Evolutionary conservation across 2,329 filamentous ascomycete genomes (phyloP).

Genomic region (Diaporthe destruens): DNA sequence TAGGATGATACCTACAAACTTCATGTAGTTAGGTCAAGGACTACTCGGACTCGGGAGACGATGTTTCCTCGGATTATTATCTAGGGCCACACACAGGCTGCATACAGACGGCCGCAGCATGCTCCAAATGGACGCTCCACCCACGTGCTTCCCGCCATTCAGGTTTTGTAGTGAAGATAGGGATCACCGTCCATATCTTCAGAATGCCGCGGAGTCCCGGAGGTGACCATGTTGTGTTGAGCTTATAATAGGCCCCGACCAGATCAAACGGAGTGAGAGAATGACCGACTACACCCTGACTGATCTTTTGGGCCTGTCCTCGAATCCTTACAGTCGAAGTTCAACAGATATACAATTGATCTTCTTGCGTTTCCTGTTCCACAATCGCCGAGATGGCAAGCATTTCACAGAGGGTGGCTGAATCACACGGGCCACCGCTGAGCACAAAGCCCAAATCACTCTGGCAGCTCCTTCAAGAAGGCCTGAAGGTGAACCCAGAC

Average conservation of each 20-base stretch:
- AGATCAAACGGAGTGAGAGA: not conserved
- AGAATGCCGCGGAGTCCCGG: not conserved
- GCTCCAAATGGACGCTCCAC: not conserved
- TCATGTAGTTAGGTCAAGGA: not conserved
- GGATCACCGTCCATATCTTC: not conserved
- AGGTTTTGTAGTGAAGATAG: not conserved
- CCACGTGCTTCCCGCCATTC: accelerated
- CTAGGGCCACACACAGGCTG: not conserved
- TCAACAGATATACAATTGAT: accelerated
- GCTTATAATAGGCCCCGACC: not conserved
- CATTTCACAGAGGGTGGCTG: not conserved
- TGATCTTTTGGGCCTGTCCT: not conserved
- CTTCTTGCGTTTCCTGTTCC: not conserved
- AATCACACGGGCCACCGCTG: not conserved
- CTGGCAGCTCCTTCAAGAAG: slow-evolving; percentile 12
- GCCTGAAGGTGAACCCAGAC: not conserved
- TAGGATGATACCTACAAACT: no score
- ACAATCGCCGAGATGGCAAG: not conserved
- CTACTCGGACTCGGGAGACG: not conserved
- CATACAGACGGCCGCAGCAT: not conserved
- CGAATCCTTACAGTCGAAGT: no score
- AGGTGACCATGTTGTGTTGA: not conserved
- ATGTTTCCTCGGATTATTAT: not conserved
- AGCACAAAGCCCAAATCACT: not conserved
- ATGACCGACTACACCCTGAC: no score